Evolutionary conservation across 495 filamentous ascomycete species (phyloP), one percentile per base, ranked within the genome.

Genomic region (Aspergillus bridgeri): DNA sequence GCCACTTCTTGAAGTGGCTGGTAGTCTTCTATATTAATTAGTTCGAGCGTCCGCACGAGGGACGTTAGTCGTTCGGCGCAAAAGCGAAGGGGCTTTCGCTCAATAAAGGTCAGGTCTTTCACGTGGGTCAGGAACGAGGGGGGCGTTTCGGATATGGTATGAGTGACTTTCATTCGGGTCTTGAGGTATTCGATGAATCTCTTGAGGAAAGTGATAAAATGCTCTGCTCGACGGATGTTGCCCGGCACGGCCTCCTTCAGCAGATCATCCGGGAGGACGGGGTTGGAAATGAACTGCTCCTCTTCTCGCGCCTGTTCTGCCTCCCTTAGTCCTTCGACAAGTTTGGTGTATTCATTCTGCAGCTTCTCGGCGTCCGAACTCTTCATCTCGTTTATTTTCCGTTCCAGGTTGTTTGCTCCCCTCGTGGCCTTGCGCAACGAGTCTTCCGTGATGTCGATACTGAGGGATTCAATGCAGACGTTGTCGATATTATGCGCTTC

Each of bases 401-500:
- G 83, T 65, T 98, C 94, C 3, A 99, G 79, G 60, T 95, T 96
- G 59, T 86, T 85, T 9, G 92, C 94, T 17, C 95, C 95, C 58
- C 90, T 79, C 1, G 91, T 90, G 17, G 94, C 94, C 74, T 87
- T 92, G 24, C 90, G 82, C 44, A 99, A 68, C 0, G 92, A 96
- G 61, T 97, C 94, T 68, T 99, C 91, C 0, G 91, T 97, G 27
- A 99, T 79, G 69, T 99, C 94, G 24, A 96, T 96, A 65, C 93
- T 97, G 20, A 97, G 79, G 13, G 94, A 96, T 64, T 99, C 94
- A 59, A 99, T 99, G 69, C 95, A 98, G 51, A 99, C 94, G 70
- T 99, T 99, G 79, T 99, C 94, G 64, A 99, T 99, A 60, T 99
- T 99, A 72, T 99, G 94, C 19, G 94, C 94, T 65, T 99, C 94